Evolutionary conservation across 2,329 filamentous ascomycete genomes (phyloP), one percentile per base, ranked within the genome.

Genomic region (Thielaviopsis punctulata): DNA sequence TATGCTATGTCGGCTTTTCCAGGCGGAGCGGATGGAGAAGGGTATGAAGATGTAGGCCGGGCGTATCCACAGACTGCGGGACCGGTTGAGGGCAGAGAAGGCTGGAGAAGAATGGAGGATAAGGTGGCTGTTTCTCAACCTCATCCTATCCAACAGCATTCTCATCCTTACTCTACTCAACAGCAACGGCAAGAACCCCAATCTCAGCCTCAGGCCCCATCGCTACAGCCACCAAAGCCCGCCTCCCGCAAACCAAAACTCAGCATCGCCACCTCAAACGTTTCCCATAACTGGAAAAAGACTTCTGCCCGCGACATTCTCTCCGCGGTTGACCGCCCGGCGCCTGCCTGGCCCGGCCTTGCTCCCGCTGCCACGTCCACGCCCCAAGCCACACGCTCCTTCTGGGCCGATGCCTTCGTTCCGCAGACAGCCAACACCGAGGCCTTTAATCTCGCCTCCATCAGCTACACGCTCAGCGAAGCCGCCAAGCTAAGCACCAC

Each of bases 381-480:
- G 6, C 41, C 19, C 7, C 41, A 23, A 44, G 19, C 18, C 6
- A 21, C 18, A 1, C 22, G 41, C 9, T 4, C 36, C 0, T 55
- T 55, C 46, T 55, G 53, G 53, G 25, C 49, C 7, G 52, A 49
- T 3, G 49, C 49, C 9, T 24, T n/a, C n/a, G 46, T 55, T 39
- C 53, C 53, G n/a, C 53, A 55, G 49, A 55, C 53, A 5, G 53
- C 49, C 22, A 55, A 55, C 44, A 55, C 53, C 3, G 53, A 55
- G 18, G 53, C 53, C 18, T 55, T 55, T 12, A 52, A 55, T n/a
- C 39, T 55, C 43, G 50, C 51, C 15, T 52, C 53, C 13, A 55
- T 55, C 9, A 52, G 50, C 9, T 47, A 52, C 45, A 52, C 53
- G 13, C 22, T 55, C 8, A 43, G 53, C 18, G 51, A 52, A 24